Evolutionary conservation across 352 stramenopile genomes (phyloP).

Genomic region (Thraustochytrium striatum): DNA sequence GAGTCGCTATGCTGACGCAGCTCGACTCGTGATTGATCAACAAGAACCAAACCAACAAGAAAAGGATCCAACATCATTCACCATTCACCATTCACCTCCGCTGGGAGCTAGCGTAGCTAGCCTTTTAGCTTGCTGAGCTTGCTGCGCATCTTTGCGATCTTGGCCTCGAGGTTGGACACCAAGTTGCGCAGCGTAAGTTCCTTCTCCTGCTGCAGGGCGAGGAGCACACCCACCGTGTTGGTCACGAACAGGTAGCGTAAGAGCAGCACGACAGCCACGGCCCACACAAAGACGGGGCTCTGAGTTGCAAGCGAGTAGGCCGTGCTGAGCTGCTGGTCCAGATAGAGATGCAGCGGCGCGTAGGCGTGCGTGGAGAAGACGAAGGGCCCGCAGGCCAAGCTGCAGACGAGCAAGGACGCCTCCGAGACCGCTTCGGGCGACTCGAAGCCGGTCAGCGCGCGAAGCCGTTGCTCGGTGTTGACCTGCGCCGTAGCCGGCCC

Average conservation of each 20-base stretch:
- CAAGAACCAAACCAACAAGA: not conserved
- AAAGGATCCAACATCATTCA: not conserved
- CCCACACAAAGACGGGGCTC: constrained; percentile 29
- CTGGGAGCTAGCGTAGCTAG: too few relatives aligned
- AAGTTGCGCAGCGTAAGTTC: constrained; percentile 33
- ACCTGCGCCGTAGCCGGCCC: constrained; percentile 52
- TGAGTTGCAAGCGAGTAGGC: constrained; percentile 25
- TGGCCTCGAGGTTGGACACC: constrained; percentile 18
- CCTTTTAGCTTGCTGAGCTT: constrained; percentile 38
- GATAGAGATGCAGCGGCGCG: constrained; percentile 53
- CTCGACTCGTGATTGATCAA: constrained; percentile 62
- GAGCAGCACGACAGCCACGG: not conserved
- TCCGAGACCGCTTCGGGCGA: constrained; percentile 61
- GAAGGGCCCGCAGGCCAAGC: constrained; percentile 66
- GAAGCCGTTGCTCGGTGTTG: constrained; percentile 57
- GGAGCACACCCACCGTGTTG: constrained; percentile 36
- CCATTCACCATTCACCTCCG: too few relatives aligned
- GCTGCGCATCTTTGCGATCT: constrained; percentile 17
- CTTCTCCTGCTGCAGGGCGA: constrained; percentile 32
- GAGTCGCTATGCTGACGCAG: constrained; percentile 85
- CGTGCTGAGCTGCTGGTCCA: not conserved
- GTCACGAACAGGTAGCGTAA: constrained; percentile 37
- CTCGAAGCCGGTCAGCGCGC: not conserved
- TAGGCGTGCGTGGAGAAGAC: constrained; percentile 58
- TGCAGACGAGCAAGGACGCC: constrained; percentile 59